Evolutionary conservation across 495 filamentous ascomycete species (phyloP).

Genomic region (Trypethelium eluteriae): DNA sequence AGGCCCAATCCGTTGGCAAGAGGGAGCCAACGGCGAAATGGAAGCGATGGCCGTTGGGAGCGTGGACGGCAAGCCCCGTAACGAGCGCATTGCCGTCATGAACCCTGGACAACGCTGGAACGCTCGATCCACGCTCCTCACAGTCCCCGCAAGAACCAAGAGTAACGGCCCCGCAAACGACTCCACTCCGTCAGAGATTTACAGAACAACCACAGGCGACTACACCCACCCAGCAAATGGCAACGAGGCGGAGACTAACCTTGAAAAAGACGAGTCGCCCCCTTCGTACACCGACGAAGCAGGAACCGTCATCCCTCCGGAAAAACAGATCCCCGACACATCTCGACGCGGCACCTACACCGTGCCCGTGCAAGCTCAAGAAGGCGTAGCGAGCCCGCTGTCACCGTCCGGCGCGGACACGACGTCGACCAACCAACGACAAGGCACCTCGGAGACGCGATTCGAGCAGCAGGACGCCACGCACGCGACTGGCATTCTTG

Average conservation of each 20-base stretch:
- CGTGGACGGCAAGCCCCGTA: conserved; percentile 28
- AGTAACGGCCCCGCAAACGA: background rate
- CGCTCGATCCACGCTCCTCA: conserved; percentile 7
- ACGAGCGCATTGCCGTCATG: conserved; percentile 26
- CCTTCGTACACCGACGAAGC: background rate
- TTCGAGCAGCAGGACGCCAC: conserved; percentile 33
- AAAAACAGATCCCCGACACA: background rate
- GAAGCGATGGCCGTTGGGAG: conserved; percentile 33
- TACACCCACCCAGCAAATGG: conserved; percentile 23
- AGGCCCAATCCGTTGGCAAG: conserved; percentile 36
- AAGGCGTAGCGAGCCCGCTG: conserved; percentile 17
- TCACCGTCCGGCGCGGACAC: conserved; percentile 19
- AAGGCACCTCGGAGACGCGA: conserved; percentile 32
- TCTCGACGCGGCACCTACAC: conserved; percentile 13
- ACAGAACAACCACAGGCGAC: conserved; percentile 16
- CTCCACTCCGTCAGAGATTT: conserved; percentile 5
- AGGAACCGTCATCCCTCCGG: background rate
- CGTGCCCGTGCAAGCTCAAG: conserved; percentile 22
- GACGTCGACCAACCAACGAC: conserved; percentile 11
- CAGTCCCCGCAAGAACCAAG: background rate
- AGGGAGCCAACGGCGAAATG: conserved; percentile 28
- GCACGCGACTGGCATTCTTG: conserved; percentile 33
- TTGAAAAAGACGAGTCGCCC: background rate
- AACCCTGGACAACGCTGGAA: conserved; percentile 12
- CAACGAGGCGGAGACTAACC: conserved; percentile 8